Evolutionary conservation across 2,329 filamentous ascomycete genomes (phyloP), one percentile per base, ranked within the genome.

Genomic region (Phialophora macrospora): DNA sequence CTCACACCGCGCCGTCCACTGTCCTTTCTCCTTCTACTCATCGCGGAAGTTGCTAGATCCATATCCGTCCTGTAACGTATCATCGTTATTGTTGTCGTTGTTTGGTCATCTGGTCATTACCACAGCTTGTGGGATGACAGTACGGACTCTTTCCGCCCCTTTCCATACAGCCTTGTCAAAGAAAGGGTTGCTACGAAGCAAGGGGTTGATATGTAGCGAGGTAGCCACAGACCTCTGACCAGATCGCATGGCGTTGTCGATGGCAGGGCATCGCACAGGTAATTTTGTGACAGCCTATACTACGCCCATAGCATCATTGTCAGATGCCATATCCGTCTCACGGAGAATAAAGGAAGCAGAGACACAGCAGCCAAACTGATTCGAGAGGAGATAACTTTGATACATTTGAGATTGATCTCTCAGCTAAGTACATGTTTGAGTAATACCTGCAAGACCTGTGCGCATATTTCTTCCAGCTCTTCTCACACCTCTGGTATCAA

Each of bases 401-500:
- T 58, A 44, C 55, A 52, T 63, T 51, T 49, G 58, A 60, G 46
- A 54, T 60, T 12, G 7, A 54, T 41, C 46, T 60, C 58, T 60
- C 58, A 44, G 22, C 34, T 60, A 60, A 60, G 22, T 51, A 60
- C 51, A 62, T 63, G 62, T 52, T 51, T 20, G 34, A 44, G 49
- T 65, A 67, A 26, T 52, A 49, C 28, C 65, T 68, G 60, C 62
- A 57, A 65, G 51, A 55, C 52, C 30, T 56, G 44, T 38, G 34
- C 51, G 60, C 59, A 61, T 65, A 54, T 24, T 48, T 30, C 17
- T 14, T 49, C 55, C 60, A 65, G 56, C 60, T 65, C 57, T 32
- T 60, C 52, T 41, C 20, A 52, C 34, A 58, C 55, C 62, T 68
- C 49, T 20, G 26, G 63, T 57, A 63, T 65, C 49, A 49, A 68